phyloP scores from a whole-genome alignment of 257 asterid species.

The Solanum chiquidenum region DNA sequence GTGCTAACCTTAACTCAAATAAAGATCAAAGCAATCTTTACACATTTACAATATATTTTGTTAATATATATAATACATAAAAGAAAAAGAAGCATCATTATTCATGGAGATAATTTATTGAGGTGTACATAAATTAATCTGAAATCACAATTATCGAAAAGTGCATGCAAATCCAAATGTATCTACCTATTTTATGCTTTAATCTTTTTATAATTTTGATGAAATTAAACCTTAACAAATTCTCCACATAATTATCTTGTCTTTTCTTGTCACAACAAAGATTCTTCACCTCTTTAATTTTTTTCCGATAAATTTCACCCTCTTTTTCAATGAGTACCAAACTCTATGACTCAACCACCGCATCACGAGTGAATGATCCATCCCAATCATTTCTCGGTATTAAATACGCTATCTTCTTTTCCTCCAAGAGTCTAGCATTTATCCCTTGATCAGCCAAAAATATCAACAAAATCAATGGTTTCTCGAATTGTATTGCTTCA shows the following conservation, averaged over 20 bases:
- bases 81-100: not conserved
- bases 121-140: not conserved
- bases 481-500: slow-evolving; percentile 12
- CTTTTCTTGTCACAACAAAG: not conserved
- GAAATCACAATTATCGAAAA: not conserved
- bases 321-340: not conserved
- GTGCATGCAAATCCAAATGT: not conserved
- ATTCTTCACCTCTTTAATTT: not conserved
- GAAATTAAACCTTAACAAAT: slow-evolving; percentile 1
- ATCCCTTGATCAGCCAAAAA: slow-evolving; percentile 21
- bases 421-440: slow-evolving; percentile 13
- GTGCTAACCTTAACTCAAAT: no score
- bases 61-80: no score
- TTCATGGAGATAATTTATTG: not conserved
- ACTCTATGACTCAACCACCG: slow-evolving; percentile 6
- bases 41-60: not conserved
- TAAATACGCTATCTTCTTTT: slow-evolving; percentile 1
- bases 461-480: slow-evolving; percentile 14
- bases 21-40: not conserved
- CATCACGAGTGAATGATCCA: slow-evolving; percentile 5
- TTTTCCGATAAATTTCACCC: not conserved
- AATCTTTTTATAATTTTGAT: not conserved
- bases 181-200: not conserved
- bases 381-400: slow-evolving; percentile 6
- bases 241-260: slow-evolving; percentile 6